Base-by-base conservation (phyloP, 2,329 filamentous ascomycete genomes). In the Nothophoma quercina region DNA sequence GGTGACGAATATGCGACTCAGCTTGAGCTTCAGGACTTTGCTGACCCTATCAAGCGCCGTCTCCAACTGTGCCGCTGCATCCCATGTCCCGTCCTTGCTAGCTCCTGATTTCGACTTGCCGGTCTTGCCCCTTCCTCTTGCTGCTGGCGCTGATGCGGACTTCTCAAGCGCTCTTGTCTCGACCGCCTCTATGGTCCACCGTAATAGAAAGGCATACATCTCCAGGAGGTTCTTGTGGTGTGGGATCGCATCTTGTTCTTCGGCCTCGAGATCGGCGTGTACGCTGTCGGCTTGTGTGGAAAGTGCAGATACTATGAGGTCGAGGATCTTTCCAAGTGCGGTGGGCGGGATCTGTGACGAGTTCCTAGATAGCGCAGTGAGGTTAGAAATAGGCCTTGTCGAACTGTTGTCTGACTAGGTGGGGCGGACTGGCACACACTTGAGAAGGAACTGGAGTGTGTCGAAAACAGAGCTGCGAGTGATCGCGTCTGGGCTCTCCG, bases 81-180 rank as follows among this genome's bases (percentile, higher is more conserved):
- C 95, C 93, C 93, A 98, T 47, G 77, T 83, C 42, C 85, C 87
- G 58, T 96, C 90, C 70, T 90, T 93, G 63, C 64, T 67, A 12
- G 64, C 63, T 22, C 70, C 77, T 10, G 83, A 75, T 53, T 88
- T 86, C n/a, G 85, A 78, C 75, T 93, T 96, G 55, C 88, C 79
- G 48, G 85, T 85, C 69, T 89, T 93, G 47, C 87, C 85, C 67
- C 91, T 83, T 34, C 87, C 88, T 67, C 90, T 83, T n/a, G 83
- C 85, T n/a, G 83, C 85, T 2, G 89, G 87, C 1, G 87, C 83
- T 7, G 88, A 79, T 1, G 88, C 87, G 0, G 91, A 87, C 76
- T 96, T 98, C 75, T 98, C 95, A 36, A 92, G 89, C 2, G 92
- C 89, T 76, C 96, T 96, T 30, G 90, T 88, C 76, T 99, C 95